A percentile compares a stretch with the other conserved stretches of the same genome.
These are phyloP conservation scores for Nigrospora sphaerica DNA, from an alignment of 2,329 filamentous ascomycete genomes.

Conservation along the genomic window DNA sequence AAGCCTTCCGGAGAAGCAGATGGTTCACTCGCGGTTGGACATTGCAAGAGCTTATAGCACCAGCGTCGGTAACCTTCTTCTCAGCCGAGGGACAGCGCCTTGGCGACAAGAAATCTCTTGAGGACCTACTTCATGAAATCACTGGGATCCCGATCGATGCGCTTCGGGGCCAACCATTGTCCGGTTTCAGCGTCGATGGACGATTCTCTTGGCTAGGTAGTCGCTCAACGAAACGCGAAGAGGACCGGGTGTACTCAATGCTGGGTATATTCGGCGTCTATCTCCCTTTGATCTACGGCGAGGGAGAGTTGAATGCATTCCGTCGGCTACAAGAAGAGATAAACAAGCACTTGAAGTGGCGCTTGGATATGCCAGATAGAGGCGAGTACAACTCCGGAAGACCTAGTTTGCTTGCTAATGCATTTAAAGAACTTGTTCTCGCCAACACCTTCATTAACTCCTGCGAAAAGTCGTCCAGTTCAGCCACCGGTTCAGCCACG, in stretches of 20 bases:
- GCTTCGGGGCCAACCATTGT: neutral
- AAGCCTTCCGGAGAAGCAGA: neutral
- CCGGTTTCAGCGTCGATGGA: neutral
- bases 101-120: neutral
- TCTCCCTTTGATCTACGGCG: constrained; percentile 22
- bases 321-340: neutral
- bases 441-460: too few relatives aligned
- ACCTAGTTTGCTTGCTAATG: too few relatives aligned
- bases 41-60: neutral
- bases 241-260: constrained; percentile 19
- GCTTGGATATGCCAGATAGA: too few relatives aligned
- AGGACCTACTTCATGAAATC: neutral
- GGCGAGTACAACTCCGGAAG: too few relatives aligned
- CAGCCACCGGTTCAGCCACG: too few relatives aligned
- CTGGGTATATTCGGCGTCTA: constrained; percentile 18
- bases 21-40: neutral
- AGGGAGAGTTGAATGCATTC: constrained; percentile 7
- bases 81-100: neutral
- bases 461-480: too few relatives aligned
- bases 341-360: too few relatives aligned
- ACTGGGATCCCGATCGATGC: neutral
- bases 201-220: constrained; percentile 13
- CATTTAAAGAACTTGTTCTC: too few relatives aligned
- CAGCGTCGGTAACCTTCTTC: neutral
- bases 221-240: constrained; percentile 11